Evolutionary conservation across 1,284 basidiomycete genomes (phyloP).

Genomic region (Ceratobasidium sp.): DNA sequence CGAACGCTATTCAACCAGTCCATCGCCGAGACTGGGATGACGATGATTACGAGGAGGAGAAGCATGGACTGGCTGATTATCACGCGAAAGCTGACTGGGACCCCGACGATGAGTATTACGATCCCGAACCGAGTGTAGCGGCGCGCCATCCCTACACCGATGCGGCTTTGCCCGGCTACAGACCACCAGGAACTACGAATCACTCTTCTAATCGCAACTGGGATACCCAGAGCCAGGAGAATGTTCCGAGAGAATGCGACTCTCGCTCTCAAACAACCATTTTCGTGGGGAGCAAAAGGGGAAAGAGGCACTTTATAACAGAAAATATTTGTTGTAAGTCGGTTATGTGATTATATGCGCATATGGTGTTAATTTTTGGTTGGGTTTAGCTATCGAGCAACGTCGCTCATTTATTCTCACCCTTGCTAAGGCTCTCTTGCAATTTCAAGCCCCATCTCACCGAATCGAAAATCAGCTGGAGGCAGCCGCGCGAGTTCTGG

Average conservation of each 20-base stretch:
- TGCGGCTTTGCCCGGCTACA: slow-evolving; percentile 9
- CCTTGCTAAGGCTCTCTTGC: slow-evolving; percentile 79
- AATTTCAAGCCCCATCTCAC: slow-evolving; percentile 86
- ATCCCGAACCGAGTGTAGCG: slow-evolving; percentile 26
- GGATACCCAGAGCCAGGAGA: too few relatives aligned
- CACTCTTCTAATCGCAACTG: background rate
- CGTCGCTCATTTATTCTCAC: slow-evolving; percentile 80
- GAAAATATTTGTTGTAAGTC: slow-evolving; percentile 33
- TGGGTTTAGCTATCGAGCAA: slow-evolving; percentile 61
- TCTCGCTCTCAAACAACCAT: slow-evolving; percentile 8
- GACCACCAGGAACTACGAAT: background rate
- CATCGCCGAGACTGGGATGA: background rate
- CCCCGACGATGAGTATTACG: slow-evolving; percentile 31
- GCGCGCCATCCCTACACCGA: slow-evolving; percentile 8
- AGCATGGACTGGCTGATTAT: background rate
- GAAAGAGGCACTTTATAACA: slow-evolving; percentile 13
- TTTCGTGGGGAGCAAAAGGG: slow-evolving; percentile 18
- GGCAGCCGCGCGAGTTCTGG: slow-evolving; percentile 60
- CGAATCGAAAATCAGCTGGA: slow-evolving; percentile 81
- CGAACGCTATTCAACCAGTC: slow-evolving; percentile 11
- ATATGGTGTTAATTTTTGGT: background rate
- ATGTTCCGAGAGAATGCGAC: background rate
- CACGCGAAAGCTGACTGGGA: slow-evolving; percentile 30
- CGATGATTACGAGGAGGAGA: slow-evolving; percentile 5
- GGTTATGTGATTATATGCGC: background rate